A percentile compares a stretch with the other conserved stretches of the same genome.
These are phyloP conservation scores for Prunus mira DNA, from an alignment of 306 rosid genomes.

Conservation along the genomic window DNA sequence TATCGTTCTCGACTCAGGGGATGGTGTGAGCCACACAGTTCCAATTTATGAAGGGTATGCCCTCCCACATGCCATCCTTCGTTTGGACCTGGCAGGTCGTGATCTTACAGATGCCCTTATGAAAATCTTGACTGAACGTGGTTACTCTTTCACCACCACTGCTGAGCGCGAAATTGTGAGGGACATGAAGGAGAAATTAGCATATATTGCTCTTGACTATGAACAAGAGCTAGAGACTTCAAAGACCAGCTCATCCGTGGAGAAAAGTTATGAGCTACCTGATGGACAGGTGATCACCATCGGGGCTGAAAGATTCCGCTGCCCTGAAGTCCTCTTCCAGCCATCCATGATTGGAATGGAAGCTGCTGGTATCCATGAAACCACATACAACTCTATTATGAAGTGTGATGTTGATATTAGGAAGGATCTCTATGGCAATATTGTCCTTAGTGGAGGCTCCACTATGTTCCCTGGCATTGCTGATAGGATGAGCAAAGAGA, in stretches of 20 bases:
- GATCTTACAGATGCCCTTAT: constrained; percentile 93
- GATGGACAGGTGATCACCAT: constrained; percentile 97
- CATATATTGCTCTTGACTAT: constrained; percentile 90
- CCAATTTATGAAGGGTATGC: constrained; percentile 97
- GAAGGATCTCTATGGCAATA: constrained; percentile 93
- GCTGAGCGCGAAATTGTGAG: constrained; percentile 98
- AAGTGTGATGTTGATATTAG: constrained; percentile 95
- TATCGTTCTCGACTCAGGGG: constrained; percentile 93
- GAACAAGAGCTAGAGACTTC: constrained; percentile 90
- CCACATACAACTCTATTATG: constrained; percentile 98
- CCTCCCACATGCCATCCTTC: constrained; percentile 97
- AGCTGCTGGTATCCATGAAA: constrained; percentile 90
- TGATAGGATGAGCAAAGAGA: constrained; percentile 98
- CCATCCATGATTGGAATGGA: constrained; percentile 99
- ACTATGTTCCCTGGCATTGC: constrained; percentile 98
- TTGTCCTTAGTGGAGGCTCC: constrained; percentile 91
- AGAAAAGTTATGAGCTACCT: constrained; percentile 94
- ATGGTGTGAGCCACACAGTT: constrained; percentile 99
- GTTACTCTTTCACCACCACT: constrained; percentile 91
- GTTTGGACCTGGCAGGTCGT: constrained; percentile 95
- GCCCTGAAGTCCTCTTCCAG: constrained; percentile 98
- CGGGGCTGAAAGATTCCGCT: constrained; percentile 88
- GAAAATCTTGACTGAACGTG: constrained; percentile 98
- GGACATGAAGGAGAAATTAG: constrained; percentile 86
- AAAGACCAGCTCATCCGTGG: constrained; percentile 85